A percentile compares a stretch with the other conserved stretches of the same genome.
Evolutionary conservation across 2,329 filamentous ascomycete species (phyloP).

Genomic region (Pseudogymnoascus verrucosus): DNA sequence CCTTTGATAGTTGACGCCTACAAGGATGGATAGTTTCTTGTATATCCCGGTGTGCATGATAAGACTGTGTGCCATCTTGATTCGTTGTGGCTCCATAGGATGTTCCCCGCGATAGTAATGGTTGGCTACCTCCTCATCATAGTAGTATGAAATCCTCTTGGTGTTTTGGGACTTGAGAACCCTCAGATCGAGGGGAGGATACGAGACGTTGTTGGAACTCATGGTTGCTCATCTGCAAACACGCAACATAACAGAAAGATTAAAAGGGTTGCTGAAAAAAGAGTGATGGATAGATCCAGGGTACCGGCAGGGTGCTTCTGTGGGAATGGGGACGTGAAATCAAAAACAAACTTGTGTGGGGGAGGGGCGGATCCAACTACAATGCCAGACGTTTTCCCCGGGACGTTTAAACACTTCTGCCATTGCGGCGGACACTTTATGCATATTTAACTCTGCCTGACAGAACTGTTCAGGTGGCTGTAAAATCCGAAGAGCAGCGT

Average conservation of each 20-base stretch:
- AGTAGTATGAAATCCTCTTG: constrained; percentile 95
- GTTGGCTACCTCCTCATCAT: constrained; percentile 96
- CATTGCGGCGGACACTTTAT: background rate
- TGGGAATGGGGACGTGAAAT: background rate
- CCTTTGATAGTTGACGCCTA: constrained; percentile 39
- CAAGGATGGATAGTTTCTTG: constrained; percentile 92
- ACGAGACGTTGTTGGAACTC: background rate
- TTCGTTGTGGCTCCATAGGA: constrained; percentile 97
- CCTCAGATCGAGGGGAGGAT: background rate
- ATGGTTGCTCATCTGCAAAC: background rate
- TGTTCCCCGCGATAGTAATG: constrained; percentile 97
- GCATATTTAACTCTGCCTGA: background rate
- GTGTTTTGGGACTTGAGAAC: background rate
- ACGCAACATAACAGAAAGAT: background rate
- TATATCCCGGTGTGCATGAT: constrained; percentile 95
- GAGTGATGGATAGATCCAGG: background rate
- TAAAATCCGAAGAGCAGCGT: background rate
- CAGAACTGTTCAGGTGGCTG: background rate
- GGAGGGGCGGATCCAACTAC: background rate
- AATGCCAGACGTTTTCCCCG: background rate
- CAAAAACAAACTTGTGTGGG: background rate
- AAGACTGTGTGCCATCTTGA: constrained; percentile 88
- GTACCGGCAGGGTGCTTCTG: background rate
- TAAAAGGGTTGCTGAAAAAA: background rate
- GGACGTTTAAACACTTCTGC: too few species aligned